phyloP scores from a whole-genome alignment of 805 yeast genomes.

The Kuraishia capsulata region DNA sequence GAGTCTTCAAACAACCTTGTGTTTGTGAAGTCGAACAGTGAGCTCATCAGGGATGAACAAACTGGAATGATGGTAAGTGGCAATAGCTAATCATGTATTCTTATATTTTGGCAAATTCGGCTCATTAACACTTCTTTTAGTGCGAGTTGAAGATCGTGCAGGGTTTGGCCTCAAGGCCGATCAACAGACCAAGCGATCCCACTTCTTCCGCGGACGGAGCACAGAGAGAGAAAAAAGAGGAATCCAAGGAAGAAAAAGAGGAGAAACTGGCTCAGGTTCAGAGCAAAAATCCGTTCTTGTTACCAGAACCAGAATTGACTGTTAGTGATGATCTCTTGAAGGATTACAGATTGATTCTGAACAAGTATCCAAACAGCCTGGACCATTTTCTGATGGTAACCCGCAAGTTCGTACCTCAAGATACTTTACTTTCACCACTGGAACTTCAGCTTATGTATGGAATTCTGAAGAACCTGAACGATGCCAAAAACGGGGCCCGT shows the following conservation, averaged over 20 bases:
- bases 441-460: slow-evolving; percentile 57
- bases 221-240: neutral
- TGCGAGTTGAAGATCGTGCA: slow-evolving; percentile 23
- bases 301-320: slow-evolving; percentile 70
- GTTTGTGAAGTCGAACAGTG: slow-evolving; percentile 11
- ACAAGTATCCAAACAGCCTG: slow-evolving; percentile 80
- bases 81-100: neutral
- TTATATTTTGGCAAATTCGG: neutral
- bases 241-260: slow-evolving; percentile 23
- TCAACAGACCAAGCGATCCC: slow-evolving; percentile 23
- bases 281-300: slow-evolving; percentile 61
- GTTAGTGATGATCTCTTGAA: slow-evolving; percentile 43
- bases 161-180: slow-evolving; percentile 23
- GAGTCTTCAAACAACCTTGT: slow-evolving; percentile 14
- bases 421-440: slow-evolving; percentile 57
- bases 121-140: neutral
- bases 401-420: slow-evolving; percentile 62
- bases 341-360: slow-evolving; percentile 58
- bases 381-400: slow-evolving; percentile 78
- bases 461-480: slow-evolving; percentile 41
- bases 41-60: slow-evolving; percentile 13
- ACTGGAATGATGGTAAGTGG: slow-evolving; percentile 10
- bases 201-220: neutral
- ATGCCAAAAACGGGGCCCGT: slow-evolving; percentile 28
- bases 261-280: slow-evolving; percentile 21